These are phyloP conservation scores for Penicillium palitans DNA, from an alignment of 2,329 filamentous ascomycete species.

Conservation along the genomic window DNA sequence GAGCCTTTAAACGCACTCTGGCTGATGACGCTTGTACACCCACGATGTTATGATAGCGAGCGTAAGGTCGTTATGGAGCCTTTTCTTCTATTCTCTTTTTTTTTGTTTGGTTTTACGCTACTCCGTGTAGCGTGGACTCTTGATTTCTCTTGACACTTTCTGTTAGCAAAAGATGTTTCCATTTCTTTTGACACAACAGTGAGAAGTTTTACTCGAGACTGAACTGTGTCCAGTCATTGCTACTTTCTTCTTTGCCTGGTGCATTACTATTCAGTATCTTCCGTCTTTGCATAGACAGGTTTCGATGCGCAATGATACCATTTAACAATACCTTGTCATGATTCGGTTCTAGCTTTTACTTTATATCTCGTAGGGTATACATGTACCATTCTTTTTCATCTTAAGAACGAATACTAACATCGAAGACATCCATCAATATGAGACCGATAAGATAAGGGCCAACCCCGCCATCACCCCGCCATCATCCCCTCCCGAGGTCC, in stretches of 20 bases:
- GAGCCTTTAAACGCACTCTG: slow-evolving; percentile 13
- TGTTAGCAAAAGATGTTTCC: not conserved
- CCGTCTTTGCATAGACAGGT: slow-evolving; percentile 13
- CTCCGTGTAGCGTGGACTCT: not conserved
- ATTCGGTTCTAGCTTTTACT: not conserved
- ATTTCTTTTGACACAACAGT: not conserved
- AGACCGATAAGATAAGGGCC: slow-evolving; percentile 13
- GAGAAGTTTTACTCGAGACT: not conserved
- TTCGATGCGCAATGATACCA: slow-evolving; percentile 16
- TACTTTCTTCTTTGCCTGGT: slow-evolving; percentile 7
- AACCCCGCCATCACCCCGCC: slow-evolving; percentile 13
- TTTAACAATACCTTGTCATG: not conserved
- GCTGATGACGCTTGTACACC: slow-evolving; percentile 5
- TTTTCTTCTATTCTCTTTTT: slow-evolving; percentile 1
- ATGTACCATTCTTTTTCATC: not conserved
- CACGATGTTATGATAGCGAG: slow-evolving; percentile 39
- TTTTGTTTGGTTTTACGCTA: not conserved
- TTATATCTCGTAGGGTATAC: not conserved
- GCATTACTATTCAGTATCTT: slow-evolving; percentile 13
- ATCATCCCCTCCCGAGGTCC: not conserved
- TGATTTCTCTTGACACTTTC: slow-evolving; percentile 3
- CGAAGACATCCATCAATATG: not conserved
- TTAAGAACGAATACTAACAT: not conserved
- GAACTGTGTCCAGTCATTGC: not conserved
- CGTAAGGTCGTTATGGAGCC: slow-evolving; percentile 30